A percentile compares a stretch with the other conserved stretches of the same genome.
Conservation (phyloP, 805 yeast species). For the Tetrapisispora taiwanensis region DNA sequence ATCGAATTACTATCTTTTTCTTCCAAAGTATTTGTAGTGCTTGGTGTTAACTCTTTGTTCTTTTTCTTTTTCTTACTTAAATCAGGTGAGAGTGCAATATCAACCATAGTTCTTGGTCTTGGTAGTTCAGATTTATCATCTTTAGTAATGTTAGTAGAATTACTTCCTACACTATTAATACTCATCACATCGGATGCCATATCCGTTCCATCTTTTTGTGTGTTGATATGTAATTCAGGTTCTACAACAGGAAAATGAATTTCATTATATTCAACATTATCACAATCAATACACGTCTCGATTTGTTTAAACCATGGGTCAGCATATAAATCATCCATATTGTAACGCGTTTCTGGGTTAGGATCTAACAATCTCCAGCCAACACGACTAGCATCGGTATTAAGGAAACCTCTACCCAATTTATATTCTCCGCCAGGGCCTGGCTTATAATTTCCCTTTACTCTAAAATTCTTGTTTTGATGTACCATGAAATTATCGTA, state of each 20-base stretch:
- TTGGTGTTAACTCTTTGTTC: constrained; percentile 2
- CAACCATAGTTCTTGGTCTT: constrained; percentile 20
- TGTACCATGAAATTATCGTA: constrained; percentile 32
- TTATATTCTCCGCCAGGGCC: constrained; percentile 69
- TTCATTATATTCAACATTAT: constrained; percentile 5
- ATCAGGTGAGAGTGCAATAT: constrained; percentile 15
- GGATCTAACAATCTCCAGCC: constrained; percentile 73
- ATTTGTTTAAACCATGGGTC: constrained; percentile 57
- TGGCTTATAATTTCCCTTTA: constrained; percentile 34
- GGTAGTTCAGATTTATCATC: neutral
- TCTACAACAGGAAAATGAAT: neutral
- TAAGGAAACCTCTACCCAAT: constrained; percentile 52
- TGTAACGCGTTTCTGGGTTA: constrained; percentile 41
- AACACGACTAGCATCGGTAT: constrained; percentile 52
- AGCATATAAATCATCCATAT: constrained; percentile 41
- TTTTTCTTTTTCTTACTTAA: neutral
- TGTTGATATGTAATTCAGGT: constrained; percentile 1
- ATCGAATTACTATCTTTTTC: neutral
- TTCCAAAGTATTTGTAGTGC: neutral
- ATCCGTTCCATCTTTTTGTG: neutral
- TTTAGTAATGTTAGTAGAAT: neutral
- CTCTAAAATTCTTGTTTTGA: constrained; percentile 41
- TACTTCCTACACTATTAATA: neutral
- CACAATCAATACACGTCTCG: constrained; percentile 40
- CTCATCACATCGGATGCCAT: neutral